Evolutionary conservation across 345 rosid genomes (phyloP).

Genomic region (Linum trigynum): DNA sequence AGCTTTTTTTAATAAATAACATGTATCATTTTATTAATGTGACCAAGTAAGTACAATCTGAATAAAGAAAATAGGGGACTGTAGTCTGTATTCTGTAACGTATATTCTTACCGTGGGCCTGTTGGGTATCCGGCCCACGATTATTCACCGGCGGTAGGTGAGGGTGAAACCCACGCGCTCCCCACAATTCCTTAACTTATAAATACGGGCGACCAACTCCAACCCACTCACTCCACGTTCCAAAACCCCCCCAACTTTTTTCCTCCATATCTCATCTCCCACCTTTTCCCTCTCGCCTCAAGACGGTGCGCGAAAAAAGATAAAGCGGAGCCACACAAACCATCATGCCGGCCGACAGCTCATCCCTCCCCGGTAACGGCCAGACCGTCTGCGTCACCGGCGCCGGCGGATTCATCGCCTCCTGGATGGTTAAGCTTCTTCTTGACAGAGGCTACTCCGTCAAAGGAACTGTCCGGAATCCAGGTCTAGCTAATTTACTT

Average conservation of each 20-base stretch:
- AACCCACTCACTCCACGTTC: not conserved
- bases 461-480: conserved; percentile 79
- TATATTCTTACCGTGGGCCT: not conserved
- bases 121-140: not conserved
- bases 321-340: not conserved
- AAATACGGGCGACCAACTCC: not conserved
- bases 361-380: conserved; percentile 31
- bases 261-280: not conserved
- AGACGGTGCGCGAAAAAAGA: not conserved
- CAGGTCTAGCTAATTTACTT: conserved; percentile 31
- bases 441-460: conserved; percentile 75
- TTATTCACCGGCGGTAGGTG: not conserved
- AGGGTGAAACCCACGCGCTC: not conserved
- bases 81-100: no score
- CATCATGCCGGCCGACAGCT: conserved; percentile 20
- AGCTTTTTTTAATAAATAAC: no score
- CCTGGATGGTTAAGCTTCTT: conserved; percentile 87
- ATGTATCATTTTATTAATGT: no score
- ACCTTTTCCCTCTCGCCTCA: not conserved
- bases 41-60: no score
- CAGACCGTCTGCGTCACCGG: conserved; percentile 89
- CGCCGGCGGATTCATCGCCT: conserved; percentile 95
- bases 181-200: not conserved
- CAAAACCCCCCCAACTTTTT: not conserved
- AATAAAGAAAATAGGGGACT: no score